These are phyloP conservation scores for Plasmodium fragile DNA, from an alignment of 169 alveolate genomes.

Conservation along the genomic window DNA sequence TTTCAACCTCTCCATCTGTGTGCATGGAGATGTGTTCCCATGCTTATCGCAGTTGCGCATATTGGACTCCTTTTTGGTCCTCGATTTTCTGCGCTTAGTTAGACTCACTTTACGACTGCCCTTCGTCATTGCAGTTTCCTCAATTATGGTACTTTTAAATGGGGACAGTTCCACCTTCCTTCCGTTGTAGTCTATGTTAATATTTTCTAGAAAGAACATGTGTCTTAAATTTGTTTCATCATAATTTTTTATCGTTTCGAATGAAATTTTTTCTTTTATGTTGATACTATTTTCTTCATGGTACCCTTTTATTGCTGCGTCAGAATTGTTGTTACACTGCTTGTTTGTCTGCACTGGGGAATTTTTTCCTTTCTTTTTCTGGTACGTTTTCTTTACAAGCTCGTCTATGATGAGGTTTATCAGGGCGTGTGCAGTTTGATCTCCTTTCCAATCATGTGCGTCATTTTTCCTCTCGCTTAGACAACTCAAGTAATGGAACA, in stretches of 20 bases:
- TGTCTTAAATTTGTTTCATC: slow-evolving; percentile 39
- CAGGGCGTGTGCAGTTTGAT: background rate
- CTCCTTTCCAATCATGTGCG: background rate
- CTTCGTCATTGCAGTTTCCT: background rate
- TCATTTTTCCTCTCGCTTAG: background rate
- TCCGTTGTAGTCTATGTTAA: slow-evolving; percentile 33
- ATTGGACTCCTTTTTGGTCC: background rate
- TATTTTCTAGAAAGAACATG: slow-evolving; percentile 50
- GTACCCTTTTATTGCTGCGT: background rate
- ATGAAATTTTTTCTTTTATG: slow-evolving; percentile 23
- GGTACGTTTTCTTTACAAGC: background rate
- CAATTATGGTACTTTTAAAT: slow-evolving; percentile 25
- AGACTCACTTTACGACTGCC: background rate
- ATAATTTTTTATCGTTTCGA: slow-evolving; percentile 26
- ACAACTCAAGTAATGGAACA: background rate
- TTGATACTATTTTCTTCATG: background rate
- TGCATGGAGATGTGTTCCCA: background rate
- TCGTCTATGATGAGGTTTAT: background rate
- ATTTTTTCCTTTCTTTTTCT: background rate
- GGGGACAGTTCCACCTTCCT: slow-evolving; percentile 26
- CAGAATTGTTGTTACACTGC: background rate
- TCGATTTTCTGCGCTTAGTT: background rate
- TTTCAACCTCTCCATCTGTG: background rate
- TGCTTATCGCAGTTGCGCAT: background rate
- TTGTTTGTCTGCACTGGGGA: background rate